Percentiles rank a stretch among this genome's conserved stretches.
These are phyloP conservation scores for Pleoardoris graminearum DNA, from an alignment of 2,329 filamentous ascomycete genomes.

Conservation along the genomic window DNA sequence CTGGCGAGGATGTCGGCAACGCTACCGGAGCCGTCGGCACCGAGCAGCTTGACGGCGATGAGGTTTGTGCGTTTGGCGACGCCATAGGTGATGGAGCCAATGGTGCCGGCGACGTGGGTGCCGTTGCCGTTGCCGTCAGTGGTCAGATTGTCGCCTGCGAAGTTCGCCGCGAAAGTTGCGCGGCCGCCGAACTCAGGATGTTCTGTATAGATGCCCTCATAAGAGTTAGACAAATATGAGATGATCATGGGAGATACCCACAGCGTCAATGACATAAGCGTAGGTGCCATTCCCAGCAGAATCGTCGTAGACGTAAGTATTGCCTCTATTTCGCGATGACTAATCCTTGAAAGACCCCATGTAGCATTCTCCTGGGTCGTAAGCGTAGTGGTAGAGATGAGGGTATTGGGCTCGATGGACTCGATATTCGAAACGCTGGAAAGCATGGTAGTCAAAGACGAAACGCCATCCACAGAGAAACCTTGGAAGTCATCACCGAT, in stretches of 20 bases:
- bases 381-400: too few relatives aligned
- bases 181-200: slow-evolving; percentile 98
- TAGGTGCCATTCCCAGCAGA: too few relatives aligned
- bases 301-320: too few relatives aligned
- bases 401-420: too few relatives aligned
- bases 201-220: slow-evolving; percentile 63
- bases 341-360: too few relatives aligned
- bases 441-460: too few relatives aligned
- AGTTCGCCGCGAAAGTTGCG: slow-evolving; percentile 95
- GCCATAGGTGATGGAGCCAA: slow-evolving; percentile 98
- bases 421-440: too few relatives aligned
- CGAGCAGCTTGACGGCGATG: slow-evolving; percentile 96
- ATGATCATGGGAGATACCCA: neutral
- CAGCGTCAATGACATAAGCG: neutral
- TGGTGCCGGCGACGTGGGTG: slow-evolving; percentile 97
- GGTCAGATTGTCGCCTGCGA: slow-evolving; percentile 81
- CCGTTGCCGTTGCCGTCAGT: slow-evolving; percentile 96
- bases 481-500: too few relatives aligned
- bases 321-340: too few relatives aligned
- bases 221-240: neutral
- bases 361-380: too few relatives aligned
- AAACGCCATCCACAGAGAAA: too few relatives aligned
- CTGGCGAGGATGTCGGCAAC: slow-evolving; percentile 99
- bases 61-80: slow-evolving; percentile 98
- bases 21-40: slow-evolving; percentile 93